Evolutionary conservation across 257 asterid genomes (phyloP), one percentile per base, ranked within the genome.

Genomic region (Scutellaria galericulata): DNA sequence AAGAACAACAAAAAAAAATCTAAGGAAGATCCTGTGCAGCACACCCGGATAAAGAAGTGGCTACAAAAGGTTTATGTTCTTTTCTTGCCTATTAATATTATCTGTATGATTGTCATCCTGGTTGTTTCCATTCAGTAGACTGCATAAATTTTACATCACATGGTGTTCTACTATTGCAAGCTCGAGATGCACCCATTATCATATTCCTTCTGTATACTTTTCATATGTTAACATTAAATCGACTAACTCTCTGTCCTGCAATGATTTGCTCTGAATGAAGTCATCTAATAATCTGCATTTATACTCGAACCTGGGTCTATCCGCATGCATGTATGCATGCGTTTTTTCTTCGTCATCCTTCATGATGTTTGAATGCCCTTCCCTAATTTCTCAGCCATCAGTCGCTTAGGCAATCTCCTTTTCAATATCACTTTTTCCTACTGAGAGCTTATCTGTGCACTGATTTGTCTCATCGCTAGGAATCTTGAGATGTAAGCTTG

Each of bases 21-120:
- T 9, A 86, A 83, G 83, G 97, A 86, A 80, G 96, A 88, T 41
- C 82, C 89, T 18, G 72, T 84, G 63, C 97, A 86, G 85, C 92
- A 83, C 82, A 84, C 90, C 67, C 84, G 90, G 68, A 82, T 90
- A 66, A 92, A 87, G 84, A 90, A 92, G 81, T 92, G 98, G 99
- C 83, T 92, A 59, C 96, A 92, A 75, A 86, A 88, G 98, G 99
- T 74, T 68, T 64, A 10, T 59, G 46, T 31, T 69, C 47, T 46
- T n/a, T 7, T 67, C 70, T 66, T 9, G 35, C 24, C 48, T 63
- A 15, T 57, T 40, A 40, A 9, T 41, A 42, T 24, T 51, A 6
- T 50, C 5, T 72, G 68, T 56, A 55, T 48, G 40, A 31, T 70
- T 41, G 42, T 59, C 66, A 39, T 47, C n/a, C 56, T 15, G 8